Conservation (phyloP, 2,329 filamentous ascomycete species). For the Arthroderma sp. region DNA sequence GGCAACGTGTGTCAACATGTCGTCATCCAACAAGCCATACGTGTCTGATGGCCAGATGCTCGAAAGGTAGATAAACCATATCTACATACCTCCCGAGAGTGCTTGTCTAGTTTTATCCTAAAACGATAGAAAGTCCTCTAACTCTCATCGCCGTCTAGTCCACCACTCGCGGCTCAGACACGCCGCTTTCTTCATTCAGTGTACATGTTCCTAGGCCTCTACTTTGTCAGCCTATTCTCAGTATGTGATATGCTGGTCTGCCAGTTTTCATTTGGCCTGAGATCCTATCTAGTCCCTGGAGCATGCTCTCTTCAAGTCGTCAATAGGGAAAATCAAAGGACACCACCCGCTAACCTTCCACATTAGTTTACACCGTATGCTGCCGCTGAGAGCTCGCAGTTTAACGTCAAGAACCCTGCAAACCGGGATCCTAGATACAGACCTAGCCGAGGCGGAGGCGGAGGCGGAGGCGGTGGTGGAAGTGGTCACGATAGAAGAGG, state of each 20-base stretch:
- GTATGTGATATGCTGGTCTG: constrained; percentile 23
- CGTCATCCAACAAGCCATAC: constrained; percentile 21
- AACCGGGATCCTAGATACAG: constrained; percentile 18
- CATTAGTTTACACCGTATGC: constrained; percentile 35
- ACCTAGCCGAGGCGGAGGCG: constrained; percentile 3
- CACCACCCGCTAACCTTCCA: not conserved
- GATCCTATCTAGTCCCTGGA: not conserved
- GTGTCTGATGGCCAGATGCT: constrained; percentile 31
- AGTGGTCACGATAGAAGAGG: constrained; percentile 14
- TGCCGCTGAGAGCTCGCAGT: constrained; percentile 35
- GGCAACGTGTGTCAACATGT: not conserved
- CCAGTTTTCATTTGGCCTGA: not conserved
- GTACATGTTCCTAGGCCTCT: constrained; percentile 39
- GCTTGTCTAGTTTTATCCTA: not conserved
- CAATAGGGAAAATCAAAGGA: not conserved
- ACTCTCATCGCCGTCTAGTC: constrained; percentile 21
- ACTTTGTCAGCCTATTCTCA: constrained; percentile 38
- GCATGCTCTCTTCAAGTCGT: not conserved
- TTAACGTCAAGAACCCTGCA: constrained; percentile 30
- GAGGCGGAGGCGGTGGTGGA: constrained; percentile 7
- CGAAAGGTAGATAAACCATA: constrained; percentile 19
- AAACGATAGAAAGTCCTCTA: not conserved
- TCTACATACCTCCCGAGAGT: not conserved
- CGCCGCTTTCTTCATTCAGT: constrained; percentile 30
- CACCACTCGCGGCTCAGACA: constrained; percentile 35